Conservation (phyloP, 2,329 filamentous ascomycete genomes). For the Ceratocystis papillata region DNA sequence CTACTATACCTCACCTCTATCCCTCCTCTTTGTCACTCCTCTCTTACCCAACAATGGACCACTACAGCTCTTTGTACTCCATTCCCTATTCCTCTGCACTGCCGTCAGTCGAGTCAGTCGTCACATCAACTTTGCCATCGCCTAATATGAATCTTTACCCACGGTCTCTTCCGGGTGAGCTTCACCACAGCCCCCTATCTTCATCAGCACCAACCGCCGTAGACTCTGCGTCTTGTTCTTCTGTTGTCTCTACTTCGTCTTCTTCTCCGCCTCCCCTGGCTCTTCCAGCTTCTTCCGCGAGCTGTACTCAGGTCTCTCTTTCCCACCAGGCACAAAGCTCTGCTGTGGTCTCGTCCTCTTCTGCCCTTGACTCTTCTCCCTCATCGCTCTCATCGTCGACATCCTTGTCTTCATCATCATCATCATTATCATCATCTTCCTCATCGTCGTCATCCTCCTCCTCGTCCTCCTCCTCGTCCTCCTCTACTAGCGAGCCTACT, state of each 20-base stretch:
- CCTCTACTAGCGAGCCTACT: background rate
- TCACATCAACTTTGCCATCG: slow-evolving; percentile 17
- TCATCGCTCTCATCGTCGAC: slow-evolving; percentile 10
- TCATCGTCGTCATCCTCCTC: background rate
- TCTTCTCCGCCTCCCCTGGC: background rate
- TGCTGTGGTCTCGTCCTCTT: background rate
- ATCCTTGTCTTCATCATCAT: background rate
- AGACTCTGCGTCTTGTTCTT: slow-evolving; percentile 5
- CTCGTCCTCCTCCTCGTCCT: background rate
- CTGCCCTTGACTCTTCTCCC: slow-evolving; percentile 16
- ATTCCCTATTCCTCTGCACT: slow-evolving; percentile 19
- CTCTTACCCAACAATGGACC: slow-evolving; percentile 9
- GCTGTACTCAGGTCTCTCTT: slow-evolving; percentile 8
- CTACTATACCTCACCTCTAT: slow-evolving; percentile 21
- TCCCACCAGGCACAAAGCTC: slow-evolving; percentile 17
- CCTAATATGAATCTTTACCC: slow-evolving; percentile 20
- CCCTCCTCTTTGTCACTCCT: background rate
- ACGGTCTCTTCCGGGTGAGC: background rate
- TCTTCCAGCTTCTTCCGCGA: background rate
- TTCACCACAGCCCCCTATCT: background rate
- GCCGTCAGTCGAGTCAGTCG: slow-evolving; percentile 20
- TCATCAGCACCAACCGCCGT: background rate
- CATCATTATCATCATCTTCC: background rate
- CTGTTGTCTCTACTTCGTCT: background rate
- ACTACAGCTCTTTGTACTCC: slow-evolving; percentile 16